phyloP scores from a whole-genome alignment of 441 rosid genomes.

The Syzygium syzygioides region DNA sequence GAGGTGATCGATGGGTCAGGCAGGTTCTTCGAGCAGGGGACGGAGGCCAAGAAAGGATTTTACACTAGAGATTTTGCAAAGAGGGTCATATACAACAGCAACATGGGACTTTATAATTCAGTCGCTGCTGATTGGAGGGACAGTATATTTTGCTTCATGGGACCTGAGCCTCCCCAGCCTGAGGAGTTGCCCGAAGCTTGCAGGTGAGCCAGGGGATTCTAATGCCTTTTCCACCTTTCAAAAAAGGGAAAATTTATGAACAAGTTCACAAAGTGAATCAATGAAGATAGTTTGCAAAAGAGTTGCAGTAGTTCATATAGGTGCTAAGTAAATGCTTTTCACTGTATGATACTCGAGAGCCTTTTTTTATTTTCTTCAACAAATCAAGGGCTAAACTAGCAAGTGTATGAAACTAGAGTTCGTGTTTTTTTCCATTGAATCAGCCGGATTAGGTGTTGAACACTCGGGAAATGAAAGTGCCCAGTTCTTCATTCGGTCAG shows the following conservation, averaged over 20 bases:
- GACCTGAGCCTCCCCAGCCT: not conserved
- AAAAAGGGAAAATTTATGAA: not conserved
- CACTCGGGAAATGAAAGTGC: not conserved
- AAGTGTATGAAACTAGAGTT: not conserved
- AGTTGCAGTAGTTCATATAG: too few species aligned
- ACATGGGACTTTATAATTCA: too few species aligned
- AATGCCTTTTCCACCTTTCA: not conserved
- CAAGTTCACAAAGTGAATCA: too few species aligned
- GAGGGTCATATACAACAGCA: too few species aligned
- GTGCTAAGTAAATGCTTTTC: too few species aligned
- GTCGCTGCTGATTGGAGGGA: not conserved
- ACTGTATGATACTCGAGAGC: too few species aligned
- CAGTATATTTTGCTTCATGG: not conserved
- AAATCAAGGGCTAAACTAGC: not conserved
- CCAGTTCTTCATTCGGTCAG: too few species aligned
- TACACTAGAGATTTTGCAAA: not conserved
- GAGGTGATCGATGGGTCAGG: not conserved
- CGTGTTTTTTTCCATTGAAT: too few species aligned
- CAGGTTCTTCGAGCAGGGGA: slow-evolving; percentile 29
- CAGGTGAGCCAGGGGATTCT: not conserved
- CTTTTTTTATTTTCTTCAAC: too few species aligned
- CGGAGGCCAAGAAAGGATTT: slow-evolving; percentile 32
- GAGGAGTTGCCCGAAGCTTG: not conserved
- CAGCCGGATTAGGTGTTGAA: not conserved
- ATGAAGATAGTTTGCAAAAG: too few species aligned